Base-by-base conservation (phyloP, 2,329 filamentous ascomycete species). In the Zalaria obscura region DNA sequence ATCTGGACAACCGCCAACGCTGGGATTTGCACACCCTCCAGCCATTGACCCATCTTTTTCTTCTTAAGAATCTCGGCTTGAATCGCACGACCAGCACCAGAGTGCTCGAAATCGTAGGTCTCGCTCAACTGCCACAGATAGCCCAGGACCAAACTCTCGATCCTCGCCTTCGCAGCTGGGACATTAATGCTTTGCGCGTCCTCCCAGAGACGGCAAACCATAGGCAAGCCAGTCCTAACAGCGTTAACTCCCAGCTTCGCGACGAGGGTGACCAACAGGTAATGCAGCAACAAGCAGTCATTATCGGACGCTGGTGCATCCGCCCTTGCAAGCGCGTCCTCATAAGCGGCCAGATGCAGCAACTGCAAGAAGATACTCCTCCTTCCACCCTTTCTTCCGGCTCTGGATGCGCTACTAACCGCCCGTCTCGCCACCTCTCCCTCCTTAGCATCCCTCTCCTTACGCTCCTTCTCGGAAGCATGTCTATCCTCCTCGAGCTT, bases 121-220 rank as follows among this genome's bases (percentile, higher is more conserved):
- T 88, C 80, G 4, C 75, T 78, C 46, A 95, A 57, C 1, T 76
- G 74, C 80, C 83, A 89, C 44, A 95, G 78, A 59, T 95, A 95
- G 5, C 86, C 88, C 54, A 93, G 84, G 39, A 89, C 84, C 43
- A 96, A 66, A 55, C 83, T 87, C 27, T 83, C 86, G 35, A 93
- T 68, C 35, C 84, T 80, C 33, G 93, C 75, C 55, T 89, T 91
- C 27, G 80, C 73, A 35, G 76, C 59, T 0, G 81, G 76, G 25
- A 73, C 72, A 37, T 79, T 76, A 3, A 78, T 68, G 5, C 75
- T 72, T 42, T 76, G 70, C 28, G 91, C 82, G 47, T 91, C 85
- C 53, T 93, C 85, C 58, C 95, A 88, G 1, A 96, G 70, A 36
- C 82, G 76, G 58, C 93, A 78, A 7, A 94, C 73, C 87, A 95